Evolutionary conservation across 1,139 yeast genomes (phyloP).

Genomic region (Blastobotrys niveus): DNA sequence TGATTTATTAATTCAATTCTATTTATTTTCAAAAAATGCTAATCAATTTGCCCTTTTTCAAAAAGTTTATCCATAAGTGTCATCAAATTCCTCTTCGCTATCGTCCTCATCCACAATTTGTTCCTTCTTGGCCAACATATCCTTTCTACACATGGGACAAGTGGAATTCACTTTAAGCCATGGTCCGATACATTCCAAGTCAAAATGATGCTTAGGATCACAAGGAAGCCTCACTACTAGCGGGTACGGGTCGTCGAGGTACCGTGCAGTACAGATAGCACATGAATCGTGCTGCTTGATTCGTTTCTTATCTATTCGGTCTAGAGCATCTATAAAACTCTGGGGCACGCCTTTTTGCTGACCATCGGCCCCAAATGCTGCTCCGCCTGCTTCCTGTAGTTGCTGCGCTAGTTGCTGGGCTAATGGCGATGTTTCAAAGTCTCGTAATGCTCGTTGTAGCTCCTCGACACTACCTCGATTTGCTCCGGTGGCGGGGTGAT

Average conservation of each 20-base stretch:
- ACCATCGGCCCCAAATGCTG: constrained; percentile 5
- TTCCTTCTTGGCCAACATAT: constrained; percentile 50
- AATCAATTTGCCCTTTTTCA: not conserved
- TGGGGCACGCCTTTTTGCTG: constrained; percentile 57
- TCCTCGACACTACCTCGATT: constrained; percentile 16
- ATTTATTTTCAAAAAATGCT: not conserved
- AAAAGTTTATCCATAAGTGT: constrained; percentile 53
- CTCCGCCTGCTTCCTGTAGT: constrained; percentile 16
- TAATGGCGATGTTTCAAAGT: constrained; percentile 17
- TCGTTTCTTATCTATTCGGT: constrained; percentile 52
- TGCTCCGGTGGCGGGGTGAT: constrained; percentile 16
- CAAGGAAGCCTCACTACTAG: constrained; percentile 79
- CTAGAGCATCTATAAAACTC: constrained; percentile 66
- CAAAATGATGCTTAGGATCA: constrained; percentile 63
- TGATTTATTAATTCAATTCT: too few relatives aligned
- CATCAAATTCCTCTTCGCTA: constrained; percentile 69
- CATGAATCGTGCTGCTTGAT: constrained; percentile 60
- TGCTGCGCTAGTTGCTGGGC: constrained; percentile 21
- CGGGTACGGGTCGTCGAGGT: constrained; percentile 69
- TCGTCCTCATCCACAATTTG: constrained; percentile 47
- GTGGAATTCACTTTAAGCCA: constrained; percentile 79
- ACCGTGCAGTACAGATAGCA: constrained; percentile 77
- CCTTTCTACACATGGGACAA: constrained; percentile 82
- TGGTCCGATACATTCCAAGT: constrained; percentile 83
- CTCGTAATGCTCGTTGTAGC: not conserved